Conservation (phyloP, 257 asterid species). For the Solanum tacnaense region DNA sequence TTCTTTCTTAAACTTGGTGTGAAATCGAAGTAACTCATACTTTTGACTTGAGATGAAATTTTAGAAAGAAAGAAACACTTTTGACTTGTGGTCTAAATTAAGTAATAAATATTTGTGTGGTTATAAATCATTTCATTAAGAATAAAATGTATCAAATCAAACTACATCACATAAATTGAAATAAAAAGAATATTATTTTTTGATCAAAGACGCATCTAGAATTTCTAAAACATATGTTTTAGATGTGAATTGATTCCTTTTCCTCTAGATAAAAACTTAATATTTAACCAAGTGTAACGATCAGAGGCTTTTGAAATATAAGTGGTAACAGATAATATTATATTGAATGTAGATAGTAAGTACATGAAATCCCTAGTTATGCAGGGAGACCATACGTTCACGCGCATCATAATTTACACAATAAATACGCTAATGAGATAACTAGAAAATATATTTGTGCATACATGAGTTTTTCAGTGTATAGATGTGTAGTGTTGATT, state of each 20-base stretch:
- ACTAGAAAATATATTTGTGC: background rate
- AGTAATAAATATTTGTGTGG: fast-evolving
- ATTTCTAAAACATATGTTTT: background rate
- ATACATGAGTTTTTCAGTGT: background rate
- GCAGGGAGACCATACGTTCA: background rate
- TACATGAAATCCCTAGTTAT: background rate
- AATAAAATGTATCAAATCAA: background rate
- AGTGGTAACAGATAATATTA: background rate
- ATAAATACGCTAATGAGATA: background rate
- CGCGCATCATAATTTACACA: background rate
- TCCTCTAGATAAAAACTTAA: background rate
- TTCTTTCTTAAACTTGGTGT: too few species aligned
- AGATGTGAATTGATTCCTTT: background rate
- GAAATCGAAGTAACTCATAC: too few species aligned
- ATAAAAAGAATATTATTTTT: background rate
- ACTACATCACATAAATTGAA: fast-evolving
- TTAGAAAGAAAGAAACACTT: too few species aligned
- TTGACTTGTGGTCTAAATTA: too few species aligned
- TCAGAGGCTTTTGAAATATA: background rate
- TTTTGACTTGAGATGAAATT: too few species aligned
- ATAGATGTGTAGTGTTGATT: background rate
- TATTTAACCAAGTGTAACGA: background rate
- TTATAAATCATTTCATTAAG: too few species aligned
- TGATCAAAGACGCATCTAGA: background rate
- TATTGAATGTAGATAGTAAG: background rate